Conservation (phyloP, 352 stramenopile genomes). For the Pythium sukuiense region DNA sequence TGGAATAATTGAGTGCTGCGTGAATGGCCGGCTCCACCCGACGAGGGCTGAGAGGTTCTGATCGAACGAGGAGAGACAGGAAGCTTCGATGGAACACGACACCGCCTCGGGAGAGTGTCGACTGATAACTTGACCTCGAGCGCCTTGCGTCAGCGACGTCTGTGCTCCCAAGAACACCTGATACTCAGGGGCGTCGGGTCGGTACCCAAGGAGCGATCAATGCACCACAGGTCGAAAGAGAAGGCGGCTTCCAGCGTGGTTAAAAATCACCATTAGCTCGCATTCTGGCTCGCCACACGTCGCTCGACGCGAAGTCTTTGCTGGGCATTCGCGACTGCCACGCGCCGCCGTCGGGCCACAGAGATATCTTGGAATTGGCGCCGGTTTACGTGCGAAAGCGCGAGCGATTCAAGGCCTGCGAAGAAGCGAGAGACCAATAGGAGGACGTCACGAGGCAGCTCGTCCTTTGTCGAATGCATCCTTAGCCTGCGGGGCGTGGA, state of each 20-base stretch:
- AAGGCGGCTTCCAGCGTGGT: conserved; percentile 14
- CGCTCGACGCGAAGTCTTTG: neutral
- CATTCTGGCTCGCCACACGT: neutral
- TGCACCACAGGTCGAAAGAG: conserved; percentile 22
- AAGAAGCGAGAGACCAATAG: conserved; percentile 21
- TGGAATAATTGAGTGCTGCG: no score
- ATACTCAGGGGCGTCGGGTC: neutral
- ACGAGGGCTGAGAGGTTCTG: no score
- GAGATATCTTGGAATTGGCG: conserved; percentile 9
- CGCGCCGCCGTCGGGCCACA: neutral
- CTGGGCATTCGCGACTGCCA: conserved; percentile 1
- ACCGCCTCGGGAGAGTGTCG: no score
- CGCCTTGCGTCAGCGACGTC: no score
- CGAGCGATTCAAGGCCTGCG: conserved; percentile 32
- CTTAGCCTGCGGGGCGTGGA: neutral
- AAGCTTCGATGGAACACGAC: no score
- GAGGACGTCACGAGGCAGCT: conserved; percentile 30
- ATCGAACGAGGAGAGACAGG: no score
- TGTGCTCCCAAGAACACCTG: neutral
- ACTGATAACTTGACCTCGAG: no score
- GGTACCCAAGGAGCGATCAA: neutral
- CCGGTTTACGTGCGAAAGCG: conserved; percentile 25
- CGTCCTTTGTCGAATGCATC: neutral
- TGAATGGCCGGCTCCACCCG: no score
- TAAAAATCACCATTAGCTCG: neutral